Conservation (phyloP, 441 rosid genomes). For the Corymbia calophylla region DNA sequence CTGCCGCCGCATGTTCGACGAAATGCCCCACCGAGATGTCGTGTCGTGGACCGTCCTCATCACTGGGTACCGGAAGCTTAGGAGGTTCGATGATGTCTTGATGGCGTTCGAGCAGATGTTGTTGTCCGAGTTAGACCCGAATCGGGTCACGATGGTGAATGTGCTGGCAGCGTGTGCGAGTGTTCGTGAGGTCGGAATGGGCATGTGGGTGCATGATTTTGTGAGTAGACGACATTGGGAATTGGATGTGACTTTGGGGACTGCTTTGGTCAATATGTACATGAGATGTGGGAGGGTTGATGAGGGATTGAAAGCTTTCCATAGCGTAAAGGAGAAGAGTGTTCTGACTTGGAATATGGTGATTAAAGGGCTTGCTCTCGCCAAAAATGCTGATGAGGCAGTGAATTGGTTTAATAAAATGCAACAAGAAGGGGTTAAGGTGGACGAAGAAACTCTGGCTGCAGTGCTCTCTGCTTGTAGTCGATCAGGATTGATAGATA, state of each 20-base stretch:
- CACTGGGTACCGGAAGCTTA: constrained; percentile 26
- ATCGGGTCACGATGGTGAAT: constrained; percentile 53
- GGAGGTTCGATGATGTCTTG: constrained; percentile 33
- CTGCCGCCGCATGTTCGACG: constrained; percentile 44
- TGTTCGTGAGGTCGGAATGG: constrained; percentile 40
- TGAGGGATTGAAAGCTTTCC: constrained; percentile 28
- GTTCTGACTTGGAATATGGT: constrained; percentile 39
- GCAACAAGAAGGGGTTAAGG: constrained; percentile 29
- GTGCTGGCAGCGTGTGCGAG: constrained; percentile 35
- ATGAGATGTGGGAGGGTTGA: constrained; percentile 39
- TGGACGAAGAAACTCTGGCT: constrained; percentile 37
- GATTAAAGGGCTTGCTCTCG: constrained; percentile 39
- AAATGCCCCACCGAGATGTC: constrained; percentile 47
- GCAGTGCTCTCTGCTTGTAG: constrained; percentile 44
- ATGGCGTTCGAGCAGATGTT: constrained; percentile 49
- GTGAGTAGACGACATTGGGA: constrained; percentile 33
- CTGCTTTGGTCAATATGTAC: constrained; percentile 45
- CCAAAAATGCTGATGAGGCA: constrained; percentile 36
- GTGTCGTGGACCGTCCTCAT: constrained; percentile 58
- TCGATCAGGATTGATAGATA: constrained; percentile 34
- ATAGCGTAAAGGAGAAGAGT: constrained; percentile 37
- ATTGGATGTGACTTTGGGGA: constrained; percentile 44
- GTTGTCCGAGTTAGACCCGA: constrained; percentile 35
- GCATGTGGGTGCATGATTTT: constrained; percentile 46
- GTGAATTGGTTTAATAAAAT: constrained; percentile 30